Percentiles rank a stretch among this genome's conserved stretches.
These are phyloP conservation scores for Podila epicladia DNA, from an alignment of 192 early-diverging fungal genomes.

Conservation along the genomic window DNA sequence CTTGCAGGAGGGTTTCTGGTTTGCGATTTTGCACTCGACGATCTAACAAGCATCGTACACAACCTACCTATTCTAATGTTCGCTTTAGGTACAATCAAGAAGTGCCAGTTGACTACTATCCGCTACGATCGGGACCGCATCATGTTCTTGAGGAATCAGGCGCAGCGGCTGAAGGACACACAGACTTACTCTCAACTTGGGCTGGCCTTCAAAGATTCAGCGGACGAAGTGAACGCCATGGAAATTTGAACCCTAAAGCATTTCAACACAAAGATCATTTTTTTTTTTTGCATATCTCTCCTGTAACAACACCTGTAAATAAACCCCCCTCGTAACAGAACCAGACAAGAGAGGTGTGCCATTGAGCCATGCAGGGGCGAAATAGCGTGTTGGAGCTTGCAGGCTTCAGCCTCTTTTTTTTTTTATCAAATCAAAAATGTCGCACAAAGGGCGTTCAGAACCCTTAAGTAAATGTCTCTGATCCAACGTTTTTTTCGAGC, in stretches of 20 bases:
- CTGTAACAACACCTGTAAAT: no score
- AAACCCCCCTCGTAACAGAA: no score
- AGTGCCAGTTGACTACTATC: slow-evolving; percentile 52
- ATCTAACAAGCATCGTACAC: neutral
- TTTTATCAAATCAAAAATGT: neutral
- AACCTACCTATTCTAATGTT: neutral
- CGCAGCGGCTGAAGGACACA: slow-evolving; percentile 30
- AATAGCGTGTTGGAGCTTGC: neutral
- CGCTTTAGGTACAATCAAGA: slow-evolving; percentile 49
- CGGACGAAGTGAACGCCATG: slow-evolving; percentile 31
- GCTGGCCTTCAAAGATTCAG: slow-evolving; percentile 32
- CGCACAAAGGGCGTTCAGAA: no score
- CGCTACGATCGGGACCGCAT: slow-evolving; percentile 55
- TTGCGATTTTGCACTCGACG: no score
- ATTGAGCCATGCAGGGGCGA: neutral
- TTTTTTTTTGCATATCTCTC: neutral
- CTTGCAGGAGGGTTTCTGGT: no score
- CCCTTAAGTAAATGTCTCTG: no score
- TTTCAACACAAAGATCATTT: neutral
- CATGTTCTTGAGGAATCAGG: slow-evolving; percentile 42
- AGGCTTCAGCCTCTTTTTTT: neutral
- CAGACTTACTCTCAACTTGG: slow-evolving; percentile 40
- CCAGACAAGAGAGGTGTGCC: neutral
- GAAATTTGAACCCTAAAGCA: slow-evolving; percentile 12
- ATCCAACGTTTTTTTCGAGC: no score